Evolutionary conservation across 106 monocot genomes (phyloP).

Genomic region (Allium fistulosum): DNA sequence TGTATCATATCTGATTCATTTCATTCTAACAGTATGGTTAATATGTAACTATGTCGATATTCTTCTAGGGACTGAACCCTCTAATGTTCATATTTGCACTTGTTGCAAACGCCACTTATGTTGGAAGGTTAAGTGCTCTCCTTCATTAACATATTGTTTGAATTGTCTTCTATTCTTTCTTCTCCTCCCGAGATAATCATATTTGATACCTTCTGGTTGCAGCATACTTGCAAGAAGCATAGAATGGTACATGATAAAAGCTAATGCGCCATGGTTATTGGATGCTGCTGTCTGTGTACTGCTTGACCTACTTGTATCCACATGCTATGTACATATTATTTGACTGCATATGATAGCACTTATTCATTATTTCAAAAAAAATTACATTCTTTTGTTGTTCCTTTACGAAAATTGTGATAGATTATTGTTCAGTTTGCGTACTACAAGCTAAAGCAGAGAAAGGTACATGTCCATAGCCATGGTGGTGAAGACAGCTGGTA

Average conservation of each 20-base stretch:
- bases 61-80: constrained; percentile 58
- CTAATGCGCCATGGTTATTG: constrained; percentile 66
- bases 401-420: constrained; percentile 7
- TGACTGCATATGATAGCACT: too few relatives aligned
- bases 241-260: constrained; percentile 49
- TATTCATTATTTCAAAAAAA: too few relatives aligned
- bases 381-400: too few relatives aligned
- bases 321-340: too few relatives aligned
- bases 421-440: constrained; percentile 55
- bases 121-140: constrained; percentile 37
- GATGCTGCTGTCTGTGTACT: constrained; percentile 61
- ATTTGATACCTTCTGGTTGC: not conserved
- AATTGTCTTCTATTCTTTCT: constrained; percentile 3
- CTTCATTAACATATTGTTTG: too few relatives aligned
- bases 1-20: too few relatives aligned
- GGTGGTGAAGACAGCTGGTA: not conserved
- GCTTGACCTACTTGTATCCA: constrained; percentile 75
- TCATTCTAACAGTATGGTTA: too few relatives aligned
- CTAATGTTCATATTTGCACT: constrained; percentile 70
- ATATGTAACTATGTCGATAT: not conserved
- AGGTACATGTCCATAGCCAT: not conserved
- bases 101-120: constrained; percentile 59
- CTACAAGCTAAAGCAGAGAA: constrained; percentile 33
- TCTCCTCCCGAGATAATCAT: not conserved
- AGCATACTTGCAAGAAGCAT: constrained; percentile 63